A percentile compares a stretch with the other conserved stretches of the same genome.
These are phyloP conservation scores for Lodderomyces pseudojiufengensis DNA, from an alignment of 1,139 yeast species.

Conservation along the genomic window DNA sequence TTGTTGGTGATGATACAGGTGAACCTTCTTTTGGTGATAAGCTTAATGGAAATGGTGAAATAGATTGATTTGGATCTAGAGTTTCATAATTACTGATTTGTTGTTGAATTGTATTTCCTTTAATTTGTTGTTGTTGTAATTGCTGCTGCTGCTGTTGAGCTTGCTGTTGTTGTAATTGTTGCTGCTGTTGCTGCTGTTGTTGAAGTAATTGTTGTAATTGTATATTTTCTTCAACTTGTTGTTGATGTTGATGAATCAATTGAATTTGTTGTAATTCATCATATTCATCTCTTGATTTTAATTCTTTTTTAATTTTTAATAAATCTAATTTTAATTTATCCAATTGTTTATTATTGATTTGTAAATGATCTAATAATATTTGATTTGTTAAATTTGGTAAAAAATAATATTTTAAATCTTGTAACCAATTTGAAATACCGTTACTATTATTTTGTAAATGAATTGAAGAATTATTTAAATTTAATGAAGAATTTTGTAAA, in stretches of 20 bases:
- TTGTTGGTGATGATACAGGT: slow-evolving; percentile 3
- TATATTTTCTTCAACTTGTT: neutral
- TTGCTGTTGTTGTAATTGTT: neutral
- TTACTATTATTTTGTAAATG: slow-evolving; percentile 7
- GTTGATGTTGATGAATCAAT: neutral
- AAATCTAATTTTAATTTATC: slow-evolving; percentile 13
- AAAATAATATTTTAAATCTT: slow-evolving; percentile 13
- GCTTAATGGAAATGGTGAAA: slow-evolving; percentile 14
- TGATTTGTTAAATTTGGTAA: slow-evolving; percentile 13
- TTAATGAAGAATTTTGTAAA: slow-evolving; percentile 12
- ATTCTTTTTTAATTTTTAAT: slow-evolving; percentile 8
- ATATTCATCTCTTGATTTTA: slow-evolving; percentile 3
- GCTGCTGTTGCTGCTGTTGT: slow-evolving; percentile 2
- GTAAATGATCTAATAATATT: slow-evolving; percentile 13
- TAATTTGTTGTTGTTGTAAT: neutral
- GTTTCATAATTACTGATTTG: neutral
- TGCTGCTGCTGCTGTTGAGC: neutral
- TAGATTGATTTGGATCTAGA: slow-evolving; percentile 2
- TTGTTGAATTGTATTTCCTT: neutral
- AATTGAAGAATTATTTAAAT: slow-evolving; percentile 5
- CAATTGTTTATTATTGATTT: slow-evolving; percentile 11
- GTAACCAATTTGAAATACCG: slow-evolving; percentile 11
- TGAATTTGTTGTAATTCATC: slow-evolving; percentile 1
- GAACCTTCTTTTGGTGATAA: slow-evolving; percentile 7
- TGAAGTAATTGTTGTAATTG: slow-evolving; percentile 1